A percentile compares a stretch with the other conserved stretches of the same genome.
Conservation (phyloP, 495 filamentous ascomycete species). For the Stereocaulon alpinum region DNA sequence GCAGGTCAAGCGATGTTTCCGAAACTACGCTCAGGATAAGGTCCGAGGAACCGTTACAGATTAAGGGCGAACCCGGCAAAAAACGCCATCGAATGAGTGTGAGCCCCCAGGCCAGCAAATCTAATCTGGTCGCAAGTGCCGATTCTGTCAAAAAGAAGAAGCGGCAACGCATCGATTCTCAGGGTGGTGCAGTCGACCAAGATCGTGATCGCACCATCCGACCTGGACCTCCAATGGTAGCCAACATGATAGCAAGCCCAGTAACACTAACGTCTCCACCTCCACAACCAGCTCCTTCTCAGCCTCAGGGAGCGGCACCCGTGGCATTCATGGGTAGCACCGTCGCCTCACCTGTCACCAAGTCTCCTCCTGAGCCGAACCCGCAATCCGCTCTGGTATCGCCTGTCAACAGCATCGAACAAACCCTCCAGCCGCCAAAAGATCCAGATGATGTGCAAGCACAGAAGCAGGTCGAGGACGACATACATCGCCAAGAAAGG, state of each 20-base stretch:
- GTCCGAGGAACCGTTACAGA: constrained; percentile 11
- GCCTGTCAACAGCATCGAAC: constrained; percentile 15
- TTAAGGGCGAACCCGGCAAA: constrained; percentile 34
- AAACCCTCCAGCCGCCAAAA: constrained; percentile 16
- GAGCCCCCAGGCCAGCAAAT: constrained; percentile 53
- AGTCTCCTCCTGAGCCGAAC: constrained; percentile 10
- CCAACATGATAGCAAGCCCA: constrained; percentile 27
- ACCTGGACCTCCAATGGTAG: constrained; percentile 29
- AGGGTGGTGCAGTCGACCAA: constrained; percentile 19
- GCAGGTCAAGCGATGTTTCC: constrained; percentile 10
- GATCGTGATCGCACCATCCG: constrained; percentile 11
- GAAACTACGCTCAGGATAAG: constrained; percentile 9
- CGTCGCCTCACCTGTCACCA: constrained; percentile 17
- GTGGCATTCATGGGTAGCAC: constrained; percentile 25
- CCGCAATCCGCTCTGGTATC: constrained; percentile 10
- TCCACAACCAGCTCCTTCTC: constrained; percentile 20
- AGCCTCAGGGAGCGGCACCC: constrained; percentile 21
- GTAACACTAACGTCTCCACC: constrained; percentile 21
- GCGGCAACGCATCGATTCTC: constrained; percentile 34
- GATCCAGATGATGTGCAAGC: constrained; percentile 16
- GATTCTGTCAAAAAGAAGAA: constrained; percentile 40
- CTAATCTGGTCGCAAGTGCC: constrained; percentile 36
- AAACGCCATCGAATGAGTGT: constrained; percentile 59
- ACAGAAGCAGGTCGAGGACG: constrained; percentile 16
- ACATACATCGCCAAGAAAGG: constrained; percentile 9